Conservation (phyloP, 495 filamentous ascomycete genomes). For the Hypoxylon fuscum region DNA sequence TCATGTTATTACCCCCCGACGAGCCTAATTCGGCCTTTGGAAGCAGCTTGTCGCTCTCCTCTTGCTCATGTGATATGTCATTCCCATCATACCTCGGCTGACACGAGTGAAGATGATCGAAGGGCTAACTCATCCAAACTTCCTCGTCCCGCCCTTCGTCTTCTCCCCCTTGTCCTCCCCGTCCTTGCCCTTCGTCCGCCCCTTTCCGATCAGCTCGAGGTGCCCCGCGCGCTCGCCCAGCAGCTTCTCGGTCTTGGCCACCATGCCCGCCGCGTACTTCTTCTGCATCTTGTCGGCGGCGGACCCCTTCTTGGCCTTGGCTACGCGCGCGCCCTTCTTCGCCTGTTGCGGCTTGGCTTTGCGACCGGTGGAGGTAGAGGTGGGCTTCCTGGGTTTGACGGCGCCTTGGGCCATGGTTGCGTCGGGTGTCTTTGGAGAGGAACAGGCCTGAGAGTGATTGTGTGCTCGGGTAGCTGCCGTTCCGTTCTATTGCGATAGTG, state of each 20-base stretch:
- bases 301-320: conserved; percentile 47
- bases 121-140: conserved; percentile 54
- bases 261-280: conserved; percentile 54
- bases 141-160: conserved; percentile 54
- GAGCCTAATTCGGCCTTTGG: too few species aligned
- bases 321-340: conserved; percentile 46
- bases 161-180: conserved; percentile 34
- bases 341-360: conserved; percentile 47
- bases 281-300: conserved; percentile 53
- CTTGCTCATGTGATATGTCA: too few species aligned
- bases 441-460: too few species aligned
- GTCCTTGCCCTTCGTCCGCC: conserved; percentile 47
- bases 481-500: too few species aligned
- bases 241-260: conserved; percentile 55
- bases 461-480: too few species aligned
- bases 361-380: conserved; percentile 30
- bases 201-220: conserved; percentile 59
- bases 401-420: conserved; percentile 58
- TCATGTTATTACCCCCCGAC: too few species aligned
- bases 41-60: too few species aligned
- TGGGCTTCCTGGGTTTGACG: conserved; percentile 46
- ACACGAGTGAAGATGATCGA: too few species aligned
- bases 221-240: conserved; percentile 58
- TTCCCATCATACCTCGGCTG: too few species aligned
- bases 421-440: too few species aligned